phyloP scores from a whole-genome alignment of 352 stramenopile species.

The Phytophthora litchii region DNA sequence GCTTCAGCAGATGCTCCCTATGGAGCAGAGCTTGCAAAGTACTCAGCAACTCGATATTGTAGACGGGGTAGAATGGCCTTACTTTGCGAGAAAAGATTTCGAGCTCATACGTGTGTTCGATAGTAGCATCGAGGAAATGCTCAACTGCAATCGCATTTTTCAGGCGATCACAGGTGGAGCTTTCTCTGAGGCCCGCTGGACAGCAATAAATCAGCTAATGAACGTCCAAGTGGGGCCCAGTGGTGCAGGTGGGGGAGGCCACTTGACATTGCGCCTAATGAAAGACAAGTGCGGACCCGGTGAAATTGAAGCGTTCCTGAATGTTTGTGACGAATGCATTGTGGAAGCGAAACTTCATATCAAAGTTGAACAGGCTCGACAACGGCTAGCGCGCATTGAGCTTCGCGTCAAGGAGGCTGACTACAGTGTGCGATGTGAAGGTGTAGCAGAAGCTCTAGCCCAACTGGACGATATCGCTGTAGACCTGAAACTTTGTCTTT shows the following conservation, averaged over 20 bases:
- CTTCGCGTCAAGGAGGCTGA: conserved; percentile 44
- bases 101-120: conserved; percentile 43
- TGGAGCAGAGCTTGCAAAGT: conserved; percentile 8
- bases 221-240: conserved; percentile 1
- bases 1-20: conserved; percentile 14
- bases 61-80: conserved; percentile 2
- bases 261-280: conserved; percentile 32
- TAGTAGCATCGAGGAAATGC: conserved; percentile 49
- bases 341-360: conserved; percentile 51
- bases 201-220: conserved; percentile 29
- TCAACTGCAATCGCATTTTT: conserved; percentile 51
- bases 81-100: conserved; percentile 39
- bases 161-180: conserved; percentile 47
- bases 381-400: conserved; percentile 38
- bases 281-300: conserved; percentile 26
- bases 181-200: conserved; percentile 53
- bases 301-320: conserved; percentile 26
- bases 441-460: conserved; percentile 32
- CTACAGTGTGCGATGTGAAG: conserved; percentile 46
- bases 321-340: conserved; percentile 58
- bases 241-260: not conserved
- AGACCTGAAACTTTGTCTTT: conserved; percentile 45
- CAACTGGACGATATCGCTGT: conserved; percentile 43
- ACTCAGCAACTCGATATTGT: conserved; percentile 1
- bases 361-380: conserved; percentile 39